These are phyloP conservation scores for Talaromyces sp. DNA, from an alignment of 2,329 filamentous ascomycete genomes.

Conservation along the genomic window DNA sequence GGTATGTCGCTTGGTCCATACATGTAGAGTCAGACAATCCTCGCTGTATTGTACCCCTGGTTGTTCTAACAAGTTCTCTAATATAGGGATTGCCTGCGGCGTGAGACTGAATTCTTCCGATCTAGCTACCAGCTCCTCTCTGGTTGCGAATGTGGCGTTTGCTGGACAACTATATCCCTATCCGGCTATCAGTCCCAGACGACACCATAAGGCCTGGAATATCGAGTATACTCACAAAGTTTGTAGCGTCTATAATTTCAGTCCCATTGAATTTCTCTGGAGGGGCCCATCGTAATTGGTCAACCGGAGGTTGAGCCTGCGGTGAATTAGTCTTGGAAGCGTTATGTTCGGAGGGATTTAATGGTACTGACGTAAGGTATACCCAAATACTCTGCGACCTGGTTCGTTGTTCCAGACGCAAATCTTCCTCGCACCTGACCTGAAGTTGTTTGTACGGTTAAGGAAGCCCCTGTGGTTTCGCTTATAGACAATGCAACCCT, in stretches of 20 bases:
- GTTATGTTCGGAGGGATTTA: neutral
- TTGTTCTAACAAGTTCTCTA: constrained; percentile 3
- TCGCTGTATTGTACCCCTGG: constrained; percentile 13
- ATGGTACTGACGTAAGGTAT: constrained; percentile 14
- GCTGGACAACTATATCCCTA: constrained; percentile 16
- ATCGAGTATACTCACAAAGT: constrained; percentile 12
- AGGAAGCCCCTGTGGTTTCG: neutral
- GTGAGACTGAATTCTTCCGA: constrained; percentile 9
- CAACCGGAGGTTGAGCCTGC: constrained; percentile 15
- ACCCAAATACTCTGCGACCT: constrained; percentile 9
- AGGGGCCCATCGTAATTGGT: constrained; percentile 13
- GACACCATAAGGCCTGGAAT: too few relatives aligned
- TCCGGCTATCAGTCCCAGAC: too few relatives aligned
- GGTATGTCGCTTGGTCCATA: neutral
- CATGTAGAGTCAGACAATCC: constrained; percentile 15
- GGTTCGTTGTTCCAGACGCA: neutral
- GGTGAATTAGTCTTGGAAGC: neutral
- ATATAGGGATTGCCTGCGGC: constrained; percentile 3
- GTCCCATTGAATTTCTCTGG: constrained; percentile 5
- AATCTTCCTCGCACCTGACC: neutral
- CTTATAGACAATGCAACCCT: neutral
- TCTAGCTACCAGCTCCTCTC: neutral
- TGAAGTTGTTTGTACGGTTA: constrained; percentile 2
- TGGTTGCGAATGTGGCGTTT: constrained; percentile 4
- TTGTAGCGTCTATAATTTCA: neutral